phyloP scores from a whole-genome alignment of 768 basidiomycete genomes.

The Tubosaeta sp. region DNA sequence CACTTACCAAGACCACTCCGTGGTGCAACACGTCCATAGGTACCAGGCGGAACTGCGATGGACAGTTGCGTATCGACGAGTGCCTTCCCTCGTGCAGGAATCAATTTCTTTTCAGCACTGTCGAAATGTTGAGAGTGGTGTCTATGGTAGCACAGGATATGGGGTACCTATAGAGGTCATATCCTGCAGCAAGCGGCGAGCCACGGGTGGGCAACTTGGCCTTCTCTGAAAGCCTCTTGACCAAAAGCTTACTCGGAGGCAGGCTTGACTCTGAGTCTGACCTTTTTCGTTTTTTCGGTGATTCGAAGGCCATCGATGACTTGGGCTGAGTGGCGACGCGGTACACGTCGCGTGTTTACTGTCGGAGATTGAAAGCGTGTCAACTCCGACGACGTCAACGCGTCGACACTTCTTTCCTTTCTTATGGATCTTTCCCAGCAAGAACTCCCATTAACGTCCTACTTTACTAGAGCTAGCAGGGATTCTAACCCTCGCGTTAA shows the following conservation, averaged over 20 bases:
- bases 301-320: conserved; percentile 19
- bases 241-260: conserved; percentile 54
- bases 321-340: conserved; percentile 2
- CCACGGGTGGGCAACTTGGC: conserved; percentile 86
- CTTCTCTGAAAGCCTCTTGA: conserved; percentile 81
- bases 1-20: conserved; percentile 87
- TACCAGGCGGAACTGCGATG: conserved; percentile 88
- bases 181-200: conserved; percentile 83
- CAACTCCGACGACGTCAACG: conserved; percentile 32
- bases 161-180: conserved; percentile 84
- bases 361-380: conserved; percentile 36
- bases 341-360: conserved; percentile 17
- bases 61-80: conserved; percentile 89
- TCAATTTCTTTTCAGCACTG: conserved; percentile 81
- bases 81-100: conserved; percentile 90
- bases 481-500: conserved; percentile 2
- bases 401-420: not conserved
- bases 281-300: conserved; percentile 60
- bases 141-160: not conserved
- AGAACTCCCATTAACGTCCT: conserved; percentile 29
- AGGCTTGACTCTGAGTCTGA: conserved; percentile 36
- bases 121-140: conserved; percentile 1
- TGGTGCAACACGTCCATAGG: conserved; percentile 96
- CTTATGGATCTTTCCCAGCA: conserved; percentile 32
- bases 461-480: conserved; percentile 20